Conservation (phyloP, 352 stramenopile species). For the Phytophthora fragariaefolia region DNA sequence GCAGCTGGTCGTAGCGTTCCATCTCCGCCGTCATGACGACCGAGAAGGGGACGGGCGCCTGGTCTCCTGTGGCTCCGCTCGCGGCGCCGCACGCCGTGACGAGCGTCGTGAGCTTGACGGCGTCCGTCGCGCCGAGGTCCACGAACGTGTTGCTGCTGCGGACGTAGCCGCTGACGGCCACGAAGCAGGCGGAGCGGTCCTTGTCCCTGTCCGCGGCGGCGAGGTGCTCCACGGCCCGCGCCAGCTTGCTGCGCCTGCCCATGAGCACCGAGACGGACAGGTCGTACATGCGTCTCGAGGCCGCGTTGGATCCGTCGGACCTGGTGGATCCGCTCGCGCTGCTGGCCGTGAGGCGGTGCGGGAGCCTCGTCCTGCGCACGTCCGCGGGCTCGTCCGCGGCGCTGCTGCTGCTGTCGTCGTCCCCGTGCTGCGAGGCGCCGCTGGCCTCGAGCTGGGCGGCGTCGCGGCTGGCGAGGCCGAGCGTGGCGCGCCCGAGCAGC, state of each 20-base stretch:
- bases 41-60: conserved; percentile 59
- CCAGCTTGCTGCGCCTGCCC: conserved; percentile 56
- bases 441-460: conserved; percentile 18
- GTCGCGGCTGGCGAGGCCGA: too few relatives aligned
- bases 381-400: conserved; percentile 25
- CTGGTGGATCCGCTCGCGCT: conserved; percentile 29
- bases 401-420: conserved; percentile 27
- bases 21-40: conserved; percentile 63
- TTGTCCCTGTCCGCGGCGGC: conserved; percentile 48
- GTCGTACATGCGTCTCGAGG: conserved; percentile 37
- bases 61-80: conserved; percentile 21
- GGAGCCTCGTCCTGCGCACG: neutral
- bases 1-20: conserved; percentile 64
- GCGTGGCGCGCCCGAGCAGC: conserved; percentile 5
- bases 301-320: conserved; percentile 14
- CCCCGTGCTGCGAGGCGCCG: conserved; percentile 26
- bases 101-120: conserved; percentile 61
- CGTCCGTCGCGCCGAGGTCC: conserved; percentile 69
- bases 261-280: conserved; percentile 70
- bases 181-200: conserved; percentile 62
- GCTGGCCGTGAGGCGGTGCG: conserved; percentile 23
- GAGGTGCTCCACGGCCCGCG: conserved; percentile 37
- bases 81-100: conserved; percentile 36
- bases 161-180: conserved; percentile 59
- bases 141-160: conserved; percentile 47